A percentile compares a stretch with the other conserved stretches of the same genome.
Evolutionary conservation across 495 filamentous ascomycete species (phyloP).

Genomic region (Penicillium coprophilum): DNA sequence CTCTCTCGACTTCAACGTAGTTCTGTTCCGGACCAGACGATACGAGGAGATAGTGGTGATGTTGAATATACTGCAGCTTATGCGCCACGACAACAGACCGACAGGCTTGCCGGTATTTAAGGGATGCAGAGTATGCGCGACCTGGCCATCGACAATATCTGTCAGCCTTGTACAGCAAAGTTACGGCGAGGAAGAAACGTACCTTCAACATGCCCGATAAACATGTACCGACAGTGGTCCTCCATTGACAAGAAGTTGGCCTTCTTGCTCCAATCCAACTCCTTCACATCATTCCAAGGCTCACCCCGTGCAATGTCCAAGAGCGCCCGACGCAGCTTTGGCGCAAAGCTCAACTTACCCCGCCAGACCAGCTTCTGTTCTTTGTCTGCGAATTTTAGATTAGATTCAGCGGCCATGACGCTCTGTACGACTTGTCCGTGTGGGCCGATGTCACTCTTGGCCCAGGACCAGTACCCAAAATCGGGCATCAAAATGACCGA

Average conservation of each 20-base stretch:
- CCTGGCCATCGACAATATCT: not conserved
- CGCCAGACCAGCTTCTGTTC: not conserved
- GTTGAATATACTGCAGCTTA: not conserved
- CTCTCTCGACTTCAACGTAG: not conserved
- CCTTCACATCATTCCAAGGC: not conserved
- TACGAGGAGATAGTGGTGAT: not conserved
- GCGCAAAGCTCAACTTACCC: not conserved
- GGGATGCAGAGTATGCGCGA: not conserved
- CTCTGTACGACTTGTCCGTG: no score
- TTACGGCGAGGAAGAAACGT: not conserved
- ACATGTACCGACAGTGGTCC: not conserved
- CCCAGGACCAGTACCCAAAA: no score
- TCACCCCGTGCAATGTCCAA: not conserved
- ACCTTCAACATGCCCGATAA: not conserved
- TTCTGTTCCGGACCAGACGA: not conserved
- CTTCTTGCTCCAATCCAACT: not conserved
- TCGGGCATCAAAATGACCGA: no score
- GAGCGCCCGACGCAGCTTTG: not conserved
- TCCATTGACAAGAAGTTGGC: not conserved
- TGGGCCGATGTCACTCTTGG: no score
- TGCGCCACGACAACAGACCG: not conserved
- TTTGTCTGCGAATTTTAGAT: not conserved
- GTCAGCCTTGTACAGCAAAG: not conserved
- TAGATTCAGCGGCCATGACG: no score
- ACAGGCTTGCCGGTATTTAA: not conserved